Conservation (phyloP, 2,329 filamentous ascomycete genomes). For the Blumeria graminis region DNA sequence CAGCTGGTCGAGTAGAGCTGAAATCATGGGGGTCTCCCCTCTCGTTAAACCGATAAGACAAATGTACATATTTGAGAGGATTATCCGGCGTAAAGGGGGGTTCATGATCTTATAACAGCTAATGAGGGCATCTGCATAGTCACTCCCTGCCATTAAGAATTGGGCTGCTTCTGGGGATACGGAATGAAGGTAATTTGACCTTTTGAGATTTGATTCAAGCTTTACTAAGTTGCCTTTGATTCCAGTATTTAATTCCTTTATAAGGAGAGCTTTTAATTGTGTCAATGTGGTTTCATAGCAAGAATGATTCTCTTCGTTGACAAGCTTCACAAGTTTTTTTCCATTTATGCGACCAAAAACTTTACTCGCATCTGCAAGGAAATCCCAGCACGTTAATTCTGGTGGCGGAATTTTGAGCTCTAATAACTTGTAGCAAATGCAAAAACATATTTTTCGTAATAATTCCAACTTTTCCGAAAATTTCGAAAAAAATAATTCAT, state of each 20-base stretch:
- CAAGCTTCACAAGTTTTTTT: constrained; percentile 22
- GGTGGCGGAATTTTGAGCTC: constrained; percentile 20
- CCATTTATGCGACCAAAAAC: constrained; percentile 40
- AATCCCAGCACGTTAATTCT: constrained; percentile 34
- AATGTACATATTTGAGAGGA: constrained; percentile 53
- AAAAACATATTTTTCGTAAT: constrained; percentile 39
- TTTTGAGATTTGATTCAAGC: constrained; percentile 29
- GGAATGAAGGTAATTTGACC: constrained; percentile 38
- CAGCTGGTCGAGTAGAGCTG: constrained; percentile 58
- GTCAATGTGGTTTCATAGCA: constrained; percentile 30
- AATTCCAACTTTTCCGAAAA: constrained; percentile 17
- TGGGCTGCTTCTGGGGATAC: constrained; percentile 30
- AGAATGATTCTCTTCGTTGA: constrained; percentile 28
- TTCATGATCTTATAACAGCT: constrained; percentile 40
- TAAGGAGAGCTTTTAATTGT: constrained; percentile 35
- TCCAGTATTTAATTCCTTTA: constrained; percentile 36
- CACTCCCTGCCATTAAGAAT: constrained; percentile 60
- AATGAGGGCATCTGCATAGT: constrained; percentile 59
- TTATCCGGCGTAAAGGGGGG: constrained; percentile 35
- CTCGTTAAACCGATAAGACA: constrained; percentile 48
- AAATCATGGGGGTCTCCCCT: constrained; percentile 40
- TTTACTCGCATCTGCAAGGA: constrained; percentile 43
- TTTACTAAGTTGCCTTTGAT: constrained; percentile 28
- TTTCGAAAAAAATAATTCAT: constrained; percentile 3
- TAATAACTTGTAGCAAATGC: constrained; percentile 35